phyloP scores from a whole-genome alignment of 2,329 filamentous ascomycete species.

The Diaporthe caulivora region DNA sequence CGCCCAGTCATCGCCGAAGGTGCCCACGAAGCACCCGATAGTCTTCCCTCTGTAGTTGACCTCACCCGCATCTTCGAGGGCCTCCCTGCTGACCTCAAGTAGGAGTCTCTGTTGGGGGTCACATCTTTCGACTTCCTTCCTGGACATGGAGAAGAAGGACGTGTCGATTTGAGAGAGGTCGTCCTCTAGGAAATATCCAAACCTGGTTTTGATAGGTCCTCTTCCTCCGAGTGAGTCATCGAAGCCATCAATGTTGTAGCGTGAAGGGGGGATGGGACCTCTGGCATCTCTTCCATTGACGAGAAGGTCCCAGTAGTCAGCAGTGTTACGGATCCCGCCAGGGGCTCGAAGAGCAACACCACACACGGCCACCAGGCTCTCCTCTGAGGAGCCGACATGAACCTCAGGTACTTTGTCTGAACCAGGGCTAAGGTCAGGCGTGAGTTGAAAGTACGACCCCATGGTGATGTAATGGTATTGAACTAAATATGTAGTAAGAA shows the following conservation, averaged over 20 bases:
- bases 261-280: neutral
- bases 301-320: conserved; percentile 14
- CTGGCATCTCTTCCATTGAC: neutral
- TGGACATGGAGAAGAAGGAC: neutral
- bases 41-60: neutral
- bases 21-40: neutral
- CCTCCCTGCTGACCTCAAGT: neutral
- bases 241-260: conserved; percentile 6
- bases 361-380: neutral
- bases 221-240: neutral
- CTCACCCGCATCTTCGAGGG: neutral
- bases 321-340: neutral
- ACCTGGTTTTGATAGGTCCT: conserved; percentile 1
- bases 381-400: neutral
- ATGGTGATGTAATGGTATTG: neutral
- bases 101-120: conserved; percentile 8
- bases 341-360: conserved; percentile 4
- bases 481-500: neutral
- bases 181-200: conserved; percentile 3
- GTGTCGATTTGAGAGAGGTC: neutral
- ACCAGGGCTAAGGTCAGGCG: neutral
- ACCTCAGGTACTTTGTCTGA: neutral
- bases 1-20: neutral
- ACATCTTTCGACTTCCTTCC: conserved; percentile 12
- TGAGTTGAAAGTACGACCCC: neutral